A percentile compares a stretch with the other conserved stretches of the same genome.
These are phyloP conservation scores for Neurospora crassa DNA, from an alignment of 2,329 filamentous ascomycete genomes.

Conservation along the genomic window DNA sequence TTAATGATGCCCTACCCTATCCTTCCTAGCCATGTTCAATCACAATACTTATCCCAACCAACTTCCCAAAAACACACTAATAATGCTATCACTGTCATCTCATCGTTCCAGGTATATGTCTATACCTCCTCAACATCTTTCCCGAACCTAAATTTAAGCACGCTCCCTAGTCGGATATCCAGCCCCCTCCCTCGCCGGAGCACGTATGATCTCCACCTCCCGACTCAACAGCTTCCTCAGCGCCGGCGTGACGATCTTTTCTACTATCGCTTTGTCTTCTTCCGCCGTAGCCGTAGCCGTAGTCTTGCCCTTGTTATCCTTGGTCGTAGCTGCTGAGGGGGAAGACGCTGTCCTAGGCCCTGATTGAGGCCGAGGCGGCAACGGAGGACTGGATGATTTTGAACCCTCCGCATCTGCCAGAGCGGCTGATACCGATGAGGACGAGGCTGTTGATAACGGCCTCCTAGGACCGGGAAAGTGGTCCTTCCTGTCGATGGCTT, in stretches of 20 bases:
- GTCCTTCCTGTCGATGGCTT: slow-evolving; percentile 84
- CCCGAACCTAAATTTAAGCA: background rate
- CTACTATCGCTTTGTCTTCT: slow-evolving; percentile 17
- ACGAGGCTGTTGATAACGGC: background rate
- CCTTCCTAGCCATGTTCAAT: background rate
- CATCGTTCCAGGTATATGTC: background rate
- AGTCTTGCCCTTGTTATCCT: background rate
- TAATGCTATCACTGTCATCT: background rate
- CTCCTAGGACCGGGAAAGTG: slow-evolving; percentile 32
- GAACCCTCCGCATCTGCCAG: background rate
- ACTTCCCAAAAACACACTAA: background rate
- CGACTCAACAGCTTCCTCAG: slow-evolving; percentile 43
- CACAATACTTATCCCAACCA: background rate
- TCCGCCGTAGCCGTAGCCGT: slow-evolving; percentile 7
- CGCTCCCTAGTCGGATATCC: slow-evolving; percentile 9
- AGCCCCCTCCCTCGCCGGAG: slow-evolving; percentile 19
- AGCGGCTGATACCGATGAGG: background rate
- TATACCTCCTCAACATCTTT: background rate
- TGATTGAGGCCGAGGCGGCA: background rate
- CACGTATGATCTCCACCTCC: slow-evolving; percentile 34
- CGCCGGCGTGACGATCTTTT: slow-evolving; percentile 47
- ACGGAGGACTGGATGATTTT: background rate
- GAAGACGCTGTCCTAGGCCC: background rate
- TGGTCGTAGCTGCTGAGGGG: background rate
- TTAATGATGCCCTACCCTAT: background rate